These are phyloP conservation scores for Mayamaea pseudoterrestris DNA, from an alignment of 108 stramenopile genomes.

Conservation along the genomic window DNA sequence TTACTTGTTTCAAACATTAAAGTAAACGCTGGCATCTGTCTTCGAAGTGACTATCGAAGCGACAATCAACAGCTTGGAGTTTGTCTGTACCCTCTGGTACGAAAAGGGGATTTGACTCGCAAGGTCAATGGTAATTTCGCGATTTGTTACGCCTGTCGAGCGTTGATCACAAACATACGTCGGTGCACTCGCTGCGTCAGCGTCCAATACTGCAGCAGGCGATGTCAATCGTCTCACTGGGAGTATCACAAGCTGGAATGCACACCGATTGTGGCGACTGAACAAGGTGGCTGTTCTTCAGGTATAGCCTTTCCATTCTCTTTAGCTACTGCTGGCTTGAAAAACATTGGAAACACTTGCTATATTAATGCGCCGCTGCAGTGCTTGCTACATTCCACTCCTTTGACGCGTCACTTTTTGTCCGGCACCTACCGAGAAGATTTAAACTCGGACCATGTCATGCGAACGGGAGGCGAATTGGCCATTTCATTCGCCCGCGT, in stretches of 20 bases:
- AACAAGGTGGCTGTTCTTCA: conserved; percentile 5
- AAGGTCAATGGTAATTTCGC: no score
- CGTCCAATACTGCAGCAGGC: conserved; percentile 41
- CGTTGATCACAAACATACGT: no score
- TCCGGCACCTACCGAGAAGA: conserved; percentile 39
- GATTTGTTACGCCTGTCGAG: conserved; percentile 35
- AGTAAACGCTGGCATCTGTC: conserved; percentile 43
- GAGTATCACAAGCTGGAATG: conserved; percentile 40
- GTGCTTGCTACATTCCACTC: conserved; percentile 69
- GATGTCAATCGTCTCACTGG: conserved; percentile 63
- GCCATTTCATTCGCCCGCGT: conserved; percentile 60
- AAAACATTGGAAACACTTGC: conserved; percentile 95
- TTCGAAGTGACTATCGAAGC: no score
- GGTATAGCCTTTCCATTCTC: background rate
- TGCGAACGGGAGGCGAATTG: conserved; percentile 76
- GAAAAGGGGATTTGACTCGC: no score
- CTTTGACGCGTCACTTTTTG: conserved; percentile 83
- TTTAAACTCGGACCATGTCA: conserved; percentile 57
- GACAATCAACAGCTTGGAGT: no score
- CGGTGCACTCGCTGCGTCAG: conserved; percentile 33
- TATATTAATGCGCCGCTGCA: conserved; percentile 91
- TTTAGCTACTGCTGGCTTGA: conserved; percentile 68
- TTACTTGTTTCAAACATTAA: no score
- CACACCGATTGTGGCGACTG: conserved; percentile 5
- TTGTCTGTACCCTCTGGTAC: no score